Evolutionary conservation across 2,329 filamentous ascomycete species (phyloP), one percentile per base, ranked within the genome.

Genomic region (Kalaharituber pfeilii): DNA sequence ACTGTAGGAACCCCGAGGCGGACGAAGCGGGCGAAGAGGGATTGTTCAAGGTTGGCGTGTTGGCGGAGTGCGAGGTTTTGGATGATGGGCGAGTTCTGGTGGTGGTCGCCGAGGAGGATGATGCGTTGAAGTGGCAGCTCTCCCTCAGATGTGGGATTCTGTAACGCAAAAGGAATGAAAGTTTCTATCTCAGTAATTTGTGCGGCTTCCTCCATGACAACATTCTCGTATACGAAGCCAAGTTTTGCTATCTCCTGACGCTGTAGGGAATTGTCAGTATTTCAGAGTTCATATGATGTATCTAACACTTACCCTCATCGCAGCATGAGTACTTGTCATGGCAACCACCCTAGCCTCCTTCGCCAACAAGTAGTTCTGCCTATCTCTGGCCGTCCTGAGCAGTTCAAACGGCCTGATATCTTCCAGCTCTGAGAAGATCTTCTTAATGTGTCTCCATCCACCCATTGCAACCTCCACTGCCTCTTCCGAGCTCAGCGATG

Each of bases 281-380:
- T 30, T 45, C 49, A 47, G 15, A 29, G 30, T 7, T n/a, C 15
- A 33, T 26, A 27, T n/a, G 6, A 5, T 20, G 42, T 29, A 27
- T 20, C 13, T 11, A 50, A 18, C 6, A 44, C 49, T 8, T 54
- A 63, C 62, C 59, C 87, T 80, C 76, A 98, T 98, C 1, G 91
- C 91, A 3, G 91, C 93, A 68, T 98, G 91, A 0, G 93, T 98
- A 3, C 88, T 93, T 18, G 91, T 98, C 93, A 98, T 98, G 55
- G 91, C 93, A 60, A 98, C 82, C 59, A 98, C 91, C 30, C 91
- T 82, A n/a, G 93, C 93, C 69, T 96, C 89, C 64, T 87, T 95
- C 5, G 87, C 83, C 29, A 98, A 77, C 5, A 98, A 78, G 65
- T 98, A 98, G 67, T 96, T 96, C 51, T 88, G 84, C 70, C 93